Evolutionary conservation across 176 grass and related monocot species (phyloP).

Genomic region (Carex scoparia): DNA sequence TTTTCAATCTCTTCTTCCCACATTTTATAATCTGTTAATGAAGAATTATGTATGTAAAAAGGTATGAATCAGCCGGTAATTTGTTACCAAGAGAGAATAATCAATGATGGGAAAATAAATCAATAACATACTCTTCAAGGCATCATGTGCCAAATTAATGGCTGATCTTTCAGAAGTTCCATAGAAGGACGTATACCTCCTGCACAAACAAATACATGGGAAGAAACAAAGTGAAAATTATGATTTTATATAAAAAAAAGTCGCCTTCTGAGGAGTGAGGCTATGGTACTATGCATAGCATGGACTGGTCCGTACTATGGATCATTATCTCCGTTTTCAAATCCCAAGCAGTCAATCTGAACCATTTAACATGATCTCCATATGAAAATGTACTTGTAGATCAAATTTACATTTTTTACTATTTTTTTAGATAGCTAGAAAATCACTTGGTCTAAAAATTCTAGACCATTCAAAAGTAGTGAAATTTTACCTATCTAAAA

Average conservation of each 20-base stretch:
- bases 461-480: too few species aligned
- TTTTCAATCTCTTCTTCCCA: conserved; percentile 99
- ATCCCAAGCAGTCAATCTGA: too few species aligned
- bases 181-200: conserved; percentile 97
- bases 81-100: neutral
- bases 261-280: too few species aligned
- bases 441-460: too few species aligned
- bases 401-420: too few species aligned
- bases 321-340: too few species aligned
- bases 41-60: conserved; percentile 16
- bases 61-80: conserved; percentile 12
- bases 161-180: conserved; percentile 85
- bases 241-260: neutral
- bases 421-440: too few species aligned
- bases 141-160: conserved; percentile 90
- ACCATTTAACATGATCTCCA: too few species aligned
- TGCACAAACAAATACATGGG: conserved; percentile 29
- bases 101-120: conserved; percentile 13
- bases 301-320: too few species aligned
- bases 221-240: neutral
- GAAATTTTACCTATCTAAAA: too few species aligned
- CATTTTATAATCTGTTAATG: conserved; percentile 56
- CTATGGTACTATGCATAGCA: too few species aligned
- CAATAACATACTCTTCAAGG: conserved; percentile 75
- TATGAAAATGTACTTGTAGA: too few species aligned